These are phyloP conservation scores for Phoma herbarum DNA, from an alignment of 2,329 filamentous ascomycete genomes.

Conservation along the genomic window DNA sequence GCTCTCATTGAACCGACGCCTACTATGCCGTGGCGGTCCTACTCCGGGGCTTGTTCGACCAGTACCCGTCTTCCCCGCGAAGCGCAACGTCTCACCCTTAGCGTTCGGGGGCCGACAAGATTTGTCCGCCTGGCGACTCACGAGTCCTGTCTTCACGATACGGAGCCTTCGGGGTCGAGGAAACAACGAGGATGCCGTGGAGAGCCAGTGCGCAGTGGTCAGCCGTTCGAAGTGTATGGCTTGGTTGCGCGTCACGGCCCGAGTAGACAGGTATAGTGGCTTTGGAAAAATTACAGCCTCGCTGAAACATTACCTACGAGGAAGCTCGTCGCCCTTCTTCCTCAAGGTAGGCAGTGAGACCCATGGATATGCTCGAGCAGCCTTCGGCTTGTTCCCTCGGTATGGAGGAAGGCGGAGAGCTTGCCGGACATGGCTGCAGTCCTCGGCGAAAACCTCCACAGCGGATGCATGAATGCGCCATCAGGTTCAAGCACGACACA, in stretches of 20 bases:
- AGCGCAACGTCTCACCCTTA: constrained; percentile 9
- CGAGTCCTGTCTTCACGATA: neutral
- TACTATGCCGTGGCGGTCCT: constrained; percentile 11
- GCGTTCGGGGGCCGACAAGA: constrained; percentile 2
- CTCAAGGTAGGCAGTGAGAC: neutral
- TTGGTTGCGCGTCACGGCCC: constrained; percentile 5
- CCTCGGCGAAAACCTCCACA: neutral
- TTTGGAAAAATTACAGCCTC: constrained; percentile 4
- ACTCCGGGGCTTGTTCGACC: constrained; percentile 4
- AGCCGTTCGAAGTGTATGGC: neutral
- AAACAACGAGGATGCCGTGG: neutral
- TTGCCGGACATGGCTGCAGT: neutral
- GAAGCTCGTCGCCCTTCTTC: neutral
- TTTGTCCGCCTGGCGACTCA: constrained; percentile 4
- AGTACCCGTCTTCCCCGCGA: constrained; percentile 12
- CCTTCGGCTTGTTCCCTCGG: neutral
- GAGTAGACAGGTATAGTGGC: constrained; percentile 17
- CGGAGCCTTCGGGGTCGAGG: neutral
- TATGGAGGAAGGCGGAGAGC: neutral
- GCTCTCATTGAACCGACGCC: constrained; percentile 4
- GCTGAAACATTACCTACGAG: neutral
- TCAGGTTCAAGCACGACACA: neutral
- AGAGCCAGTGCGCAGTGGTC: constrained; percentile 2
- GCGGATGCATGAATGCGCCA: neutral
- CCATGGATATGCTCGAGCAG: constrained; percentile 1